These are phyloP conservation scores for Martiniozyma abietophila DNA, from an alignment of 805 yeast species.

Conservation along the genomic window DNA sequence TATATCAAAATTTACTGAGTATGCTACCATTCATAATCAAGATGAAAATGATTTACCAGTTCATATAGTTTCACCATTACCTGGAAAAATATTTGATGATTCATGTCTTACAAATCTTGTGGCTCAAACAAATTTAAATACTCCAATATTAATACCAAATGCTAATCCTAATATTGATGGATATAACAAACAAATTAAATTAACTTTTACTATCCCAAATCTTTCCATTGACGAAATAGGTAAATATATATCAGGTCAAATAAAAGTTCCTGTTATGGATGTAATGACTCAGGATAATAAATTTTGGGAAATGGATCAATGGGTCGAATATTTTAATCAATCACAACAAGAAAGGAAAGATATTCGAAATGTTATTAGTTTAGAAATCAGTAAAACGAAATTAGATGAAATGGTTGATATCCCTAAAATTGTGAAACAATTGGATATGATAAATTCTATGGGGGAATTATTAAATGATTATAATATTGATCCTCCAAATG, in stretches of 20 bases:
- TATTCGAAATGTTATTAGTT: slow-evolving; percentile 69
- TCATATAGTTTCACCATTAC: slow-evolving; percentile 21
- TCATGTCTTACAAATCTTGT: slow-evolving; percentile 17
- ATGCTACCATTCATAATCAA: slow-evolving; percentile 10
- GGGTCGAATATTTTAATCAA: slow-evolving; percentile 63
- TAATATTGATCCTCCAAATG: slow-evolving; percentile 37
- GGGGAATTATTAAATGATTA: background rate
- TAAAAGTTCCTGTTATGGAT: slow-evolving; percentile 77
- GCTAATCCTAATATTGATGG: slow-evolving; percentile 16
- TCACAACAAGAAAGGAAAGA: slow-evolving; percentile 43
- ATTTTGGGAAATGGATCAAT: slow-evolving; percentile 56
- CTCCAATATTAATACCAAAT: slow-evolving; percentile 25
- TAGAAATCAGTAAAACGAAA: slow-evolving; percentile 59
- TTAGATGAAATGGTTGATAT: slow-evolving; percentile 42
- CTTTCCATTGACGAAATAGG: slow-evolving; percentile 50
- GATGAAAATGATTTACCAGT: slow-evolving; percentile 20
- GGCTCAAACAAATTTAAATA: slow-evolving; percentile 20
- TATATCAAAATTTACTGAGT: slow-evolving; percentile 28
- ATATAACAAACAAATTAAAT: slow-evolving; percentile 10
- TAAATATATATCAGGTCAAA: slow-evolving; percentile 51
- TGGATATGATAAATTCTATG: slow-evolving; percentile 48
- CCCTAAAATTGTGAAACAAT: slow-evolving; percentile 54
- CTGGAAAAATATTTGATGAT: slow-evolving; percentile 20
- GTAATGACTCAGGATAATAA: slow-evolving; percentile 67
- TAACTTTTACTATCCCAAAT: slow-evolving; percentile 34